Evolutionary conservation across 2,329 filamentous ascomycete genomes (phyloP), one percentile per base, ranked within the genome.

Genomic region (Hypoxylon sp.): DNA sequence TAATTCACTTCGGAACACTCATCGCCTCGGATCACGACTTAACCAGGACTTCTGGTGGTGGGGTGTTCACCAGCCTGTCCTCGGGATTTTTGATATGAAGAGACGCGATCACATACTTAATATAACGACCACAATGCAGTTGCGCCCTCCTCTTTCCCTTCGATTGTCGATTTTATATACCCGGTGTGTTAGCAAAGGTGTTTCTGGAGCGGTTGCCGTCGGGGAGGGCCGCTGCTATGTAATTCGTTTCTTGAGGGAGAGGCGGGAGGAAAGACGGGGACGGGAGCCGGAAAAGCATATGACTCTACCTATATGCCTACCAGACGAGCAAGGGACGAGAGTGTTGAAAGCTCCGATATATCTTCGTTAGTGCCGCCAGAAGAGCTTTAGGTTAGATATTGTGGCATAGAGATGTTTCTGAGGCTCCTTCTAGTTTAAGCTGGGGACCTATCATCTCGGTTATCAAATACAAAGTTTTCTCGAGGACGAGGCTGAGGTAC

Each of bases 111-210:
- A 21, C 7, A 65, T 71, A 74, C 57, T 68, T 74, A 68, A 69
- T 74, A 70, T 58, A 55, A 74, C 65, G 68, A 75, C 57, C 51
- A 71, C 65, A n/a, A 58, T 59, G 68, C 74, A 68, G 34, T 50
- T 69, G 67, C 25, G 69, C 75, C 71, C 73, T 75, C 71, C 74
- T 72, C 73, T 73, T 78, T 78, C 72, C 69, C 75, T 78, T 78
- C 75, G 72, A 68, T 74, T 75, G 67, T 75, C 75, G 73, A 74
- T 77, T 77, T 70, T 77, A 79, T 81, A 81, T 81, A 81, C 80
- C 79, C 78, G 70, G 71, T 73, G 74, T 74, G 72, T 69, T 67
- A 67, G 69, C 71, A 67, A 66, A 71, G 74, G 74, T 74, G 73
- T 77, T 77, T 21, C 37, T 74, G 70, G 62, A 62, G 70, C 58